Base-by-base conservation (phyloP, 2,329 filamentous ascomycete genomes). In the Stachybotrys elegans region DNA sequence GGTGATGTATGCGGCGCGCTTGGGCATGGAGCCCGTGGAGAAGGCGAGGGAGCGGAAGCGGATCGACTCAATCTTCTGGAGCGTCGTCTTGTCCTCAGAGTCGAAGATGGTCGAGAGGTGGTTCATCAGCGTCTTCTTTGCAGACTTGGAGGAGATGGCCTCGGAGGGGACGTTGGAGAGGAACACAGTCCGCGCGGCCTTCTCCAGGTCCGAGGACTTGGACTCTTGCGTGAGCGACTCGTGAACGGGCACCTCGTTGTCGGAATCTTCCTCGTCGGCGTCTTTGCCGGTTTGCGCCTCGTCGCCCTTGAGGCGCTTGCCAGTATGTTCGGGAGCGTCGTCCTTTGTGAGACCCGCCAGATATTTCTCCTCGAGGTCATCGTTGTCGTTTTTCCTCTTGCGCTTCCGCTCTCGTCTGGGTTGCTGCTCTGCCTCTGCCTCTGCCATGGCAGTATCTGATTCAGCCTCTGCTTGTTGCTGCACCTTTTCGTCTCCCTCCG, bases 41-140 rank as follows among this genome's bases (percentile, higher is more conserved):
- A 94, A 97, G 3, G 93, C 87, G 13, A 90, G 88, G 7, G 92
- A 97, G 46, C 93, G 88, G 74, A 97, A 98, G 19, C 93, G 88
- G 48, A 98, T 75, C 3, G 91, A 95, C 62, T 95, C 88, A 36
- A 98, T 73, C 57, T 87, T 91, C 65, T 88, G 85, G 2, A 75
- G 70, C 2, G 73, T 50, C 70, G 70, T 54, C 62, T 74, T 54
- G 63, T 73, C 62, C 31, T 66, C 63, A 14, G n/a, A 16, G 44
- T 75, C 69, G 40, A 94, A 73, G 57, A 89, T 85, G 1, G 88
- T 89, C n/a, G 78, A 75, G 37, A 96, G 79, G 62, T 96, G 88
- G 34, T 77, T 72, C 52, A 88, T 71, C 22, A 96, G 77, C 3
- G 77, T 76, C 70, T 89, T 94, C 68, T 88, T 90, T 25, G 83